phyloP scores from a whole-genome alignment of 2,329 filamentous ascomycete genomes.

The Colletotrichum sidae region DNA sequence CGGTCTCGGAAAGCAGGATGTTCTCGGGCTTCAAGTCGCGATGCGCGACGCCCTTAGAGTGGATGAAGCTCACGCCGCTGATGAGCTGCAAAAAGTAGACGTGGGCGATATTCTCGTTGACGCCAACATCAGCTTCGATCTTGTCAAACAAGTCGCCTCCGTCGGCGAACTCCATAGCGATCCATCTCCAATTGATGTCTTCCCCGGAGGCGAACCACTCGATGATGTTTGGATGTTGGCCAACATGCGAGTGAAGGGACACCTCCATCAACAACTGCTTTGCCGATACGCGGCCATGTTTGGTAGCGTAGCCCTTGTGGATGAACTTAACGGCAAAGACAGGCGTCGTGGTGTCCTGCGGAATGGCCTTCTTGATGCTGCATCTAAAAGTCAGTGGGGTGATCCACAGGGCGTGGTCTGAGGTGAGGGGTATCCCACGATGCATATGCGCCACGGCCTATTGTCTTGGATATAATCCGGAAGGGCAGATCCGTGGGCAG shows the following conservation, averaged over 20 bases:
- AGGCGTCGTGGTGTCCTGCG: constrained; percentile 74
- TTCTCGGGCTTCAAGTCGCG: constrained; percentile 95
- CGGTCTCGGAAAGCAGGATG: constrained; percentile 85
- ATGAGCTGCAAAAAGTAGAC: constrained; percentile 95
- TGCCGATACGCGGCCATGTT: constrained; percentile 86
- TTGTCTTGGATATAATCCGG: constrained; percentile 94
- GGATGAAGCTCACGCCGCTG: constrained; percentile 92
- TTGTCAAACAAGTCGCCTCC: constrained; percentile 99
- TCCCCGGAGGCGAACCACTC: constrained; percentile 91
- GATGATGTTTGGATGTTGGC: constrained; percentile 92
- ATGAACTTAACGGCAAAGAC: constrained; percentile 99
- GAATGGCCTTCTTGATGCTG: constrained; percentile 94
- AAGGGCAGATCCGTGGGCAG: constrained; percentile 89
- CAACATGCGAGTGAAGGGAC: constrained; percentile 87
- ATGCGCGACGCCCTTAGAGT: constrained; percentile 94
- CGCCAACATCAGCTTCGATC: constrained; percentile 96
- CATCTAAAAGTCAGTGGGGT: constrained; percentile 27
- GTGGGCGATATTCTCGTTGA: constrained; percentile 94
- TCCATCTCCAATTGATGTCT: constrained; percentile 91
- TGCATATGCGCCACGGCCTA: constrained; percentile 96
- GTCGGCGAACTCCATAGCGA: constrained; percentile 96
- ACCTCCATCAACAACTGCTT: constrained; percentile 95
- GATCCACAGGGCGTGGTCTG: constrained; percentile 7
- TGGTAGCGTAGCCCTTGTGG: constrained; percentile 94
- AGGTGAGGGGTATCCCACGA: constrained; percentile 69